These are phyloP conservation scores for Starmera pachycereana DNA, from an alignment of 805 yeast species.

Conservation along the genomic window DNA sequence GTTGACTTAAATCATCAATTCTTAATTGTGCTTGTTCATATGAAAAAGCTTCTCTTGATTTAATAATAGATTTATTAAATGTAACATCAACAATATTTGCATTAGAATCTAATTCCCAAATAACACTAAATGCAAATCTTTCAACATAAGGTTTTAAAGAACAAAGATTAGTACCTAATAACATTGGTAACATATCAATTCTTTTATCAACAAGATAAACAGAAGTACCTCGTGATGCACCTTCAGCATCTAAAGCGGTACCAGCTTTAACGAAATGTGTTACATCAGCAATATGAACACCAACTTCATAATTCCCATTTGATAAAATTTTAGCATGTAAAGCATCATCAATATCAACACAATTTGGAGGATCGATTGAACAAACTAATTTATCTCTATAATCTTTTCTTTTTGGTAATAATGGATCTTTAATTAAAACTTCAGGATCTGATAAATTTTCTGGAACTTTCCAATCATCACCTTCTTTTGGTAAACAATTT, in stretches of 20 bases:
- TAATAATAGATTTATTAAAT: slow-evolving; percentile 80
- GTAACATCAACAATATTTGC: slow-evolving; percentile 76
- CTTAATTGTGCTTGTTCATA: slow-evolving; percentile 88
- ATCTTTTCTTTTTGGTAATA: slow-evolving; percentile 58
- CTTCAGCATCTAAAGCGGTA: slow-evolving; percentile 89
- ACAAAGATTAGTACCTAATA: slow-evolving; percentile 91
- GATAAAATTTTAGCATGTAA: slow-evolving; percentile 77
- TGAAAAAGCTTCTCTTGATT: slow-evolving; percentile 88
- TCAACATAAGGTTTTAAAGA: slow-evolving; percentile 93
- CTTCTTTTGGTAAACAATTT: slow-evolving; percentile 88
- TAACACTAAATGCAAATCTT: slow-evolving; percentile 87
- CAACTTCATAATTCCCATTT: slow-evolving; percentile 93
- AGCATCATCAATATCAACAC: slow-evolving; percentile 99
- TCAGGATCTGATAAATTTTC: slow-evolving; percentile 45
- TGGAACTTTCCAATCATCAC: slow-evolving; percentile 89
- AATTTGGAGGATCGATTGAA: slow-evolving; percentile 94
- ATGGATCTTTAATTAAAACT: slow-evolving; percentile 36
- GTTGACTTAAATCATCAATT: slow-evolving; percentile 68
- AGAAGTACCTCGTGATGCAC: slow-evolving; percentile 95
- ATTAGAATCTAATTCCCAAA: slow-evolving; percentile 87
- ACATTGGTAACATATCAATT: slow-evolving; percentile 95
- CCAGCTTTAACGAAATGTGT: slow-evolving; percentile 93
- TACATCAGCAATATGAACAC: slow-evolving; percentile 98
- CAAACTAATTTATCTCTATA: slow-evolving; percentile 84
- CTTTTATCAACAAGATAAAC: slow-evolving; percentile 95